Percentiles rank a stretch among this genome's conserved stretches.
phyloP scores from a whole-genome alignment of 306 rosid species.

The Vigna mungo region DNA sequence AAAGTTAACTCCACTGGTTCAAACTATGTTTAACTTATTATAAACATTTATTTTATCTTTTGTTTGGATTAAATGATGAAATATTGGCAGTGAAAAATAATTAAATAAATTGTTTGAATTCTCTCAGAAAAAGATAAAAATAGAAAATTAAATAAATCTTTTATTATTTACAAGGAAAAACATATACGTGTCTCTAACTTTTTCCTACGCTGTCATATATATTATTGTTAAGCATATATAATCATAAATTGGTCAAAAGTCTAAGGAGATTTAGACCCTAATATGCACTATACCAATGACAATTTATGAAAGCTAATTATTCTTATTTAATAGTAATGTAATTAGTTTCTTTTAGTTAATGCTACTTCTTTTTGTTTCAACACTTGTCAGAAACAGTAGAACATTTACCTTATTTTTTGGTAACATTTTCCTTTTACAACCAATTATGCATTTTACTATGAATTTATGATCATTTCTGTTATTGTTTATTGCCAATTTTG shows the following conservation, averaged over 20 bases:
- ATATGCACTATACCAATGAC: constrained; percentile 16
- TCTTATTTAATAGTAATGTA: neutral
- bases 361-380: constrained; percentile 7
- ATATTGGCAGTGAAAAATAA: too few relatives aligned
- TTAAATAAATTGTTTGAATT: too few relatives aligned
- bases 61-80: too few relatives aligned
- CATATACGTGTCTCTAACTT: too few relatives aligned
- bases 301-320: neutral
- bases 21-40: too few relatives aligned
- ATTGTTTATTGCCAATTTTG: neutral
- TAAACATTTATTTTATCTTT: too few relatives aligned
- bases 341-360: neutral
- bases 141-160: too few relatives aligned
- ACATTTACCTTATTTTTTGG: constrained; percentile 30
- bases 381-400: neutral
- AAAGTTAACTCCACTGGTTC: too few relatives aligned
- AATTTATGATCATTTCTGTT: neutral
- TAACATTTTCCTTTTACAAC: constrained; percentile 38
- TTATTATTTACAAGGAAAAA: too few relatives aligned
- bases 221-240: too few relatives aligned
- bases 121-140: too few relatives aligned
- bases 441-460: neutral
- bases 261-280: neutral
- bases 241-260: neutral
- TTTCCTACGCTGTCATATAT: too few relatives aligned